Evolutionary conservation across 305 asterid genomes (phyloP), one percentile per base, ranked within the genome.

Genomic region (Petunia hybrid): DNA sequence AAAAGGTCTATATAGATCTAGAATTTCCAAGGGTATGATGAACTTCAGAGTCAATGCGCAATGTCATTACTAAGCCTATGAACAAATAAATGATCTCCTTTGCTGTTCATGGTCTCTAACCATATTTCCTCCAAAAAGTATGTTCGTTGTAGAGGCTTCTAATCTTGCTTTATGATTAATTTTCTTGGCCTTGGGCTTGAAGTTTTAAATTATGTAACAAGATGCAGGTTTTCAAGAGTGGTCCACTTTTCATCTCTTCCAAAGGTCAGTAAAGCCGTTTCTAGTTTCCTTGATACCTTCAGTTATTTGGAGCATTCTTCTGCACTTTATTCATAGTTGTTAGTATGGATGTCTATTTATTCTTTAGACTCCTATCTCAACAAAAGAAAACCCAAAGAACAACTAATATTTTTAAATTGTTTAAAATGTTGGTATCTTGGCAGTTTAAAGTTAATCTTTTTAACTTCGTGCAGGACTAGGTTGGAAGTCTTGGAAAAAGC

Each of bases 171-270:
- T 39, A 53, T 22, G 41, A 43, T 46, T 64, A 22, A 59, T 63
- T 3, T 12, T 76, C 31, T 68, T 38, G 36, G 38, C 63, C 62
- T 36, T 38, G 36, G 38, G 56, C 62, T 36, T 35, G 35, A 51
- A 4, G 43, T 65, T 73, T 70, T 61, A 31, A 60, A 42, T 63
- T 70, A 80, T 80, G 84, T 77, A 79, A 74, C 82, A 80, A 66
- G 82, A 73, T 93, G 80, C 94, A 96, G 99, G 91, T 96, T 84
- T 96, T 94, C 97, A 96, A 94, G 93, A 96, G 98, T 77, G 99
- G 99, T 83, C 98, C 95, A 78, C 94, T 96, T 59, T 94, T 96
- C 86, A 94, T 96, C 86, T 96, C 99, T 79, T 94, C 99, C 36
- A 96, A 92, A 92, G 99, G 99, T 94, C 82, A 80, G 97, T 87